Percentiles rank a stretch among this genome's conserved stretches.
phyloP scores from a whole-genome alignment of 208 protist genomes.

The Leptomonas pyrrhocoris region DNA sequence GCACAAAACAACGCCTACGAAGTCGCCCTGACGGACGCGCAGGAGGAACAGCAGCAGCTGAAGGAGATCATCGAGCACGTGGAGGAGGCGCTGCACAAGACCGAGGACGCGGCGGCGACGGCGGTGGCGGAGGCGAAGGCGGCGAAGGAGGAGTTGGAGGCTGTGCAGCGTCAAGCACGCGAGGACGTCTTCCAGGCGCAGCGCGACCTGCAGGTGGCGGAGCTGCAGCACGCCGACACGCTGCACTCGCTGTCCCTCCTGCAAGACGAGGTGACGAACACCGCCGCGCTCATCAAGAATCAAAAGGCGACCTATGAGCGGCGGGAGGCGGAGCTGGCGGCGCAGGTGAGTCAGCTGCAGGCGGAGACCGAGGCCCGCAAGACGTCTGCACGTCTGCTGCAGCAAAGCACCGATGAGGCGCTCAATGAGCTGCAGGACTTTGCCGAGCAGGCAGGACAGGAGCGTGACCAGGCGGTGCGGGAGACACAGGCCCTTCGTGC shows the following conservation, averaged over 20 bases:
- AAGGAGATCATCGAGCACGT: conserved; percentile 43
- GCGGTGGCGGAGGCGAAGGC: conserved; percentile 37
- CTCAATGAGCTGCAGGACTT: conserved; percentile 26
- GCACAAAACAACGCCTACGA: conserved; percentile 53
- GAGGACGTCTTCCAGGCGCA: conserved; percentile 55
- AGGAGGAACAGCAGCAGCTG: conserved; percentile 65
- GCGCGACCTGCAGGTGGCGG: conserved; percentile 48
- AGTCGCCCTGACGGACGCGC: conserved; percentile 50
- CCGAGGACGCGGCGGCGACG: conserved; percentile 29
- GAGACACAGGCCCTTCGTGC: conserved; percentile 41
- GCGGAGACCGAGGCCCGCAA: conserved; percentile 37
- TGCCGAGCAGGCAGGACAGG: conserved; percentile 29
- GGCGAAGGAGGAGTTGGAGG: conserved; percentile 36
- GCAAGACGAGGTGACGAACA: conserved; percentile 37
- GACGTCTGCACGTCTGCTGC: conserved; percentile 24
- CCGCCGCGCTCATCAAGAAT: conserved; percentile 34
- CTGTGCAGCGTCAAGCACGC: conserved; percentile 29
- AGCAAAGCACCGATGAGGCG: conserved; percentile 32
- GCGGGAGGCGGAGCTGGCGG: conserved; percentile 38
- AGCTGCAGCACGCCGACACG: conserved; percentile 52
- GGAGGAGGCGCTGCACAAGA: conserved; percentile 34
- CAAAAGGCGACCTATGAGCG: conserved; percentile 49
- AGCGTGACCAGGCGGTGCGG: conserved; percentile 34
- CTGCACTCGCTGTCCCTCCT: conserved; percentile 40
- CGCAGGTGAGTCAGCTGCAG: conserved; percentile 44